Base-by-base conservation (phyloP, 257 asterid genomes). In the Mitragyna speciosa region DNA sequence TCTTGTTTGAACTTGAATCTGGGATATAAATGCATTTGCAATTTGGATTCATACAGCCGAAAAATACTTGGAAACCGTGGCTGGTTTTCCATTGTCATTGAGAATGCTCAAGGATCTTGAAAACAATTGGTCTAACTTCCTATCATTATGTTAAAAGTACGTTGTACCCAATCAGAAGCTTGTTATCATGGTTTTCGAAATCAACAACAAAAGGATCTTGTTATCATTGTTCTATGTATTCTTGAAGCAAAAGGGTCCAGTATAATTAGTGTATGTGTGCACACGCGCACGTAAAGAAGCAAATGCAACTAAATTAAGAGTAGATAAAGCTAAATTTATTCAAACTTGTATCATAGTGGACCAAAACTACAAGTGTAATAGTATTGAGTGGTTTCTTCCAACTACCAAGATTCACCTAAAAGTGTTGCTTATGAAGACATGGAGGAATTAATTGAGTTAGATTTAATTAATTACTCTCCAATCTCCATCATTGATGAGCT, bases 401-500 rank as follows among this genome's bases (percentile, higher is more conserved):
- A 26, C 68, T 26, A 7, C 68, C 17, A 63, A 63, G 68, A 36
- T 26, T 63, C 68, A 63, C 68, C 68, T 63, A 11, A 16, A 8
- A 26, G 26, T 63, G 68, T 63, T 59, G 16, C 31, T 15, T 17
- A 54, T 51, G 56, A 0, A 59, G 31, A 59, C 7, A 15, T 59
- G 6, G 68, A 1, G 31, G 39, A 61, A 65, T 31, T 30, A 16
- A 65, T 65, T 20, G n/a, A 16, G 1, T 33, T 31, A 17, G 20
- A 33, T 28, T 28, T 19, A 6, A 17, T 67, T 14, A 67, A 12
- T 67, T 45, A 56, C 30, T 64, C 56, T 63, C 7, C 22, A 64
- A 43, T 76, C 79, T 70, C 31, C 64, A 12, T 6, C 64, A 64
- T 47, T 76, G 47, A 76, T 64, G 8, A 45, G 73, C n/a, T 45